These are phyloP conservation scores for Sordariomycetes sp. DNA, from an alignment of 2,329 filamentous ascomycete species.

Conservation along the genomic window DNA sequence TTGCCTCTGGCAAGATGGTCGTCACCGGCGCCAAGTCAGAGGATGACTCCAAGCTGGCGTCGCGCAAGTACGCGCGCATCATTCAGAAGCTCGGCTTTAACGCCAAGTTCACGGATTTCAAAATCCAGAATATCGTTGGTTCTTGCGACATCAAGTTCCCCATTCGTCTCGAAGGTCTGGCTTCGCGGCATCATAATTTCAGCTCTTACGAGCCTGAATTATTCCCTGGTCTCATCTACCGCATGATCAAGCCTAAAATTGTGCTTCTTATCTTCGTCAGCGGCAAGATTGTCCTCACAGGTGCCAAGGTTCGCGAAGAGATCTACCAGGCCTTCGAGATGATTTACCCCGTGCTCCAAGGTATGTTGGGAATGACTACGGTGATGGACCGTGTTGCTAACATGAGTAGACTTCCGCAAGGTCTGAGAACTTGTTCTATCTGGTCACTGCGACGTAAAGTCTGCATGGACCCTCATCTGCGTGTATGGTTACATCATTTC, in stretches of 20 bases:
- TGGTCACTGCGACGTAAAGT: neutral
- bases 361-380: slow-evolving; percentile 33
- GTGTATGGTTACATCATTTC: slow-evolving; percentile 33
- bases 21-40: slow-evolving; percentile 97
- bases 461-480: slow-evolving; percentile 9
- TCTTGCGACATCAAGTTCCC: slow-evolving; percentile 99
- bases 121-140: slow-evolving; percentile 99
- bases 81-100: slow-evolving; percentile 99
- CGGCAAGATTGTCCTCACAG: slow-evolving; percentile 95
- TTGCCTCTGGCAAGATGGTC: slow-evolving; percentile 98
- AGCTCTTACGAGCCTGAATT: slow-evolving; percentile 97
- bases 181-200: slow-evolving; percentile 97
- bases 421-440: slow-evolving; percentile 23
- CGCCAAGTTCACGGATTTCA: slow-evolving; percentile 99
- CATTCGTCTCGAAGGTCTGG: slow-evolving; percentile 90
- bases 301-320: slow-evolving; percentile 95
- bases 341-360: slow-evolving; percentile 92
- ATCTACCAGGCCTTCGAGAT: slow-evolving; percentile 96
- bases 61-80: slow-evolving; percentile 95
- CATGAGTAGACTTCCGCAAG: slow-evolving; percentile 44
- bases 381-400: slow-evolving; percentile 4
- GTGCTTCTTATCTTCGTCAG: slow-evolving; percentile 96
- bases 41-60: slow-evolving; percentile 94
- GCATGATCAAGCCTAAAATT: slow-evolving; percentile 99
- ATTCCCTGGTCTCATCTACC: slow-evolving; percentile 98